Evolutionary conservation across 768 basidiomycete species (phyloP), one percentile per base, ranked within the genome.

Genomic region (Pluteus cervinus): DNA sequence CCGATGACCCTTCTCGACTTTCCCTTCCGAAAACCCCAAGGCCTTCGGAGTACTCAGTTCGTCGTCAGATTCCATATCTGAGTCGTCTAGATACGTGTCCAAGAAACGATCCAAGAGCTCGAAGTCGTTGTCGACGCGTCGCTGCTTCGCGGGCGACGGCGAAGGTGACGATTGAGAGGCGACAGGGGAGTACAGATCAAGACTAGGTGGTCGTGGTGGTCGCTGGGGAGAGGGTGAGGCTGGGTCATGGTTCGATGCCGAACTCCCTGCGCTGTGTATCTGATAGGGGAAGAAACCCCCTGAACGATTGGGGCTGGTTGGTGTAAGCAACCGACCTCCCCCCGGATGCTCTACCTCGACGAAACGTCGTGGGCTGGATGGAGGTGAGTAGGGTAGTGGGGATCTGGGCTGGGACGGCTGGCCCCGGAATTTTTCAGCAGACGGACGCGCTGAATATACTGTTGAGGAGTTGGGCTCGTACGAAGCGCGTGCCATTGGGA

Each of bases 201-300:
- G 48, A 35, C 53, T 54, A 7, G 61, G 60, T 24, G 57, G 60
- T 17, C 55, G 54, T 39, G 55, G 53, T 9, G 58, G 54, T 25
- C 55, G 55, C 42, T 24, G 43, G 25, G 54, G 43, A 15, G 37
- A 14, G 9, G 23, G 9, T 14, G 15, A 37, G 10, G 14, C 14
- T n/a, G 16, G 30, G 29, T 18, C 37, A 28, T 31, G 37, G 15
- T n/a, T 22, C 32, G 5, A 21, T 18, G 22, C 36, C 45, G 52
- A 20, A 41, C 42, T 47, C 14, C 55, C 46, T 26, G 54, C 51
- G 7, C 45, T 47, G 35, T 54, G 55, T 11, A 46, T 49, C 30
- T 36, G 18, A 31, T 56, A 52, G 23, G 43, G 40, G 4, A 51
- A 48, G 33, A 52, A 50, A 20, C 51, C 52, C 45, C 51, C 51